Evolutionary conservation across 768 basidiomycete species (phyloP), one percentile per base, ranked within the genome.

Genomic region (Russula dissimulans): DNA sequence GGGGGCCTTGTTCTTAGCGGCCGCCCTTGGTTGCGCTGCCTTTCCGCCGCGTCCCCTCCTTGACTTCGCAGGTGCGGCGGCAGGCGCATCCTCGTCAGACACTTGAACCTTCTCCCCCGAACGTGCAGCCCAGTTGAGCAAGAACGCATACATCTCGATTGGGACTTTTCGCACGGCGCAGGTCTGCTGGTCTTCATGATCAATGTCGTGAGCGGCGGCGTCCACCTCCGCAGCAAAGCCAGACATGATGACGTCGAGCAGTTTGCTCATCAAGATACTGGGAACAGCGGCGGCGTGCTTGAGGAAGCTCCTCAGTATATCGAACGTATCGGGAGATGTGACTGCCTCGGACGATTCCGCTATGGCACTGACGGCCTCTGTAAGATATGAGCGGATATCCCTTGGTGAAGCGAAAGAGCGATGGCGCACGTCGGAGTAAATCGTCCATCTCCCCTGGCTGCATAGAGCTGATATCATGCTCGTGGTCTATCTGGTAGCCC

Each of bases 111-210:
- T 88, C 72, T 95, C 93, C 1, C 85, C 87, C 0, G 85, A 85
- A 11, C 76, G 73, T 15, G 91, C 88, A 69, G 95, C 95, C 94
- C 94, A 97, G 61, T 86, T 79, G n/a, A 97, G 73, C 29, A 97
- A 75, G 70, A 98, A 97, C 7, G 87, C 89, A 71, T 91, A 97
- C 78, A 89, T 85, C 71, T 98, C 97, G 61, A 99, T 77, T 0
- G 91, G 83, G 3, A 69, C 64, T 70, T 86, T 89, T 71, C 93
- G 92, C 0, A 76, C 67, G 63, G 79, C 71, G 66, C 81, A 78
- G 1, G 78, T 75, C 58, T 86, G 77, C 59, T 84, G 80, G 51
- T 86, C 82, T 31, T 87, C 89, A 6, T 80, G 75, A 9, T 89
- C 85, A 29, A 89, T 72, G 64, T 92, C 89, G 54, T 79, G 80